Conservation (phyloP, 1,139 yeast species). For the Saccharomyces uvarum region DNA sequence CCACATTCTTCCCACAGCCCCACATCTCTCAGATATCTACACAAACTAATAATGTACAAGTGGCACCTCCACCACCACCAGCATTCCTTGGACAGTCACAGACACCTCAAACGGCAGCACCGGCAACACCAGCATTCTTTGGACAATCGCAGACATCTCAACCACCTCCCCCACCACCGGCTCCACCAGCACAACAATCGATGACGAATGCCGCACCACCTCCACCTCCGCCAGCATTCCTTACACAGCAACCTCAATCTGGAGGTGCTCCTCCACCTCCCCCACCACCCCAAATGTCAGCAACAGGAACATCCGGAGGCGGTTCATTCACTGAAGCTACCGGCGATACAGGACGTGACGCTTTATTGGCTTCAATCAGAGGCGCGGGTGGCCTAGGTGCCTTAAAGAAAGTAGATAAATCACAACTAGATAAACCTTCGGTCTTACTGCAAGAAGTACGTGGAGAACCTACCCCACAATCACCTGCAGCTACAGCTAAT, state of each 20-base stretch:
- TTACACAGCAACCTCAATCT: slow-evolving; percentile 10
- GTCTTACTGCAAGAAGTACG: slow-evolving; percentile 62
- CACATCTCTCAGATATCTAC: slow-evolving; percentile 18
- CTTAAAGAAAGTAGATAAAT: slow-evolving; percentile 70
- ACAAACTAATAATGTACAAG: slow-evolving; percentile 18
- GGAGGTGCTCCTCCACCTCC: slow-evolving; percentile 29
- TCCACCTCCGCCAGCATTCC: slow-evolving; percentile 21
- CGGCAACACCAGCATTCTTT: neutral
- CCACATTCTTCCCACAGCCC: slow-evolving; percentile 17
- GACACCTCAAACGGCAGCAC: slow-evolving; percentile 5
- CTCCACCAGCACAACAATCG: slow-evolving; percentile 18
- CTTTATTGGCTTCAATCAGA: slow-evolving; percentile 78
- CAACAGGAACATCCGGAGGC: slow-evolving; percentile 33
- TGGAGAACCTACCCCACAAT: slow-evolving; percentile 36
- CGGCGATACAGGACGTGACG: slow-evolving; percentile 63
- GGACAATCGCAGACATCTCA: slow-evolving; percentile 6
- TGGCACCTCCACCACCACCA: slow-evolving; percentile 14
- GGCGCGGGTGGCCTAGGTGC: slow-evolving; percentile 67
- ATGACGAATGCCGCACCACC: slow-evolving; percentile 15
- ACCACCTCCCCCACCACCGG: slow-evolving; percentile 20
- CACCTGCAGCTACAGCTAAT: slow-evolving; percentile 35
- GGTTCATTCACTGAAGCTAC: slow-evolving; percentile 33
- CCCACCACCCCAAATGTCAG: slow-evolving; percentile 35
- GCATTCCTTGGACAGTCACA: slow-evolving; percentile 1
- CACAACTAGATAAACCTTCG: slow-evolving; percentile 73